These are phyloP conservation scores for Lycium barbarum DNA, from an alignment of 257 asterid genomes.

Conservation along the genomic window DNA sequence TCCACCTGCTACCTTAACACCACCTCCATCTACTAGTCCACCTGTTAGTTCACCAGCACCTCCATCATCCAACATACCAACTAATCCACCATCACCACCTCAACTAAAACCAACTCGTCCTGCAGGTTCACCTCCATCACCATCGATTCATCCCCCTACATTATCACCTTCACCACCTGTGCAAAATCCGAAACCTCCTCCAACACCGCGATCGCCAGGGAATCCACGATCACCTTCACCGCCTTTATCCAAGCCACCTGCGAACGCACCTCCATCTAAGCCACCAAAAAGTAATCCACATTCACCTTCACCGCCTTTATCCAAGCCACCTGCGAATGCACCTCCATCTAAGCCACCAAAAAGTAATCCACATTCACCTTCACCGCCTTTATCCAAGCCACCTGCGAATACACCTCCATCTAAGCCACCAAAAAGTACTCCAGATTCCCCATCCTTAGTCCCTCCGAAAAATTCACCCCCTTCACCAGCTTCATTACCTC, in stretches of 20 bases:
- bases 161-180: constrained; percentile 41
- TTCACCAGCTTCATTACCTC: constrained; percentile 34
- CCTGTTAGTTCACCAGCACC: constrained; percentile 29
- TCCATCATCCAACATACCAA: constrained; percentile 1
- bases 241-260: no score
- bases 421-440: constrained; percentile 34
- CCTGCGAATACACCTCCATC: constrained; percentile 51
- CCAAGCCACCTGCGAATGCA: constrained; percentile 46
- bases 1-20: constrained; percentile 31
- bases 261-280: not conserved
- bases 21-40: constrained; percentile 33
- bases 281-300: constrained; percentile 41
- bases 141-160: constrained; percentile 26
- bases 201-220: constrained; percentile 27
- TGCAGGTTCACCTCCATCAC: constrained; percentile 27
- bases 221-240: constrained; percentile 28
- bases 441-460: constrained; percentile 43
- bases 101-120: constrained; percentile 32
- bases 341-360: constrained; percentile 44
- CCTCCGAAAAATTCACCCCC: constrained; percentile 57
- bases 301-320: constrained; percentile 41
- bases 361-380: constrained; percentile 42
- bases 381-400: constrained; percentile 41
- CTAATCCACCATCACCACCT: constrained; percentile 34
- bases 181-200: constrained; percentile 31